Evolutionary conservation across 2,329 filamentous ascomycete genomes (phyloP).

Genomic region (Tolypocladium cylindrosporum): DNA sequence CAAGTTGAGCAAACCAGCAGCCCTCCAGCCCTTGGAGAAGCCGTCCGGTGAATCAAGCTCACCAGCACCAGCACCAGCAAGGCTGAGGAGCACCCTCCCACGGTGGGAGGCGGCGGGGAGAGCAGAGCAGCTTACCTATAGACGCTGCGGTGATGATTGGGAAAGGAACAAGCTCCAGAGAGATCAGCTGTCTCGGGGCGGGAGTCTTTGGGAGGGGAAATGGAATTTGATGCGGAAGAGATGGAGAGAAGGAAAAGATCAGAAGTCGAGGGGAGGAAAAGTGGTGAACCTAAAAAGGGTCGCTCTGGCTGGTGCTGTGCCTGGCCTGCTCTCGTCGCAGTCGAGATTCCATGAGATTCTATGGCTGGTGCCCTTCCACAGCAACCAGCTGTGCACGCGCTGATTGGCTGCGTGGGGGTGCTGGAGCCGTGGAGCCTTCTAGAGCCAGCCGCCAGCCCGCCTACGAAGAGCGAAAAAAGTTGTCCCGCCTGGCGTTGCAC

Average conservation of each 20-base stretch:
- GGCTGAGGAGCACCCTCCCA: neutral
- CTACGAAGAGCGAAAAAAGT: neutral
- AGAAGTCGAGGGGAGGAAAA: constrained; percentile 12
- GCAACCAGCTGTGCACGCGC: constrained; percentile 8
- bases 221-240: constrained; percentile 10
- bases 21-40: neutral
- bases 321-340: constrained; percentile 13
- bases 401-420: constrained; percentile 15
- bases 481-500: neutral
- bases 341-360: constrained; percentile 37
- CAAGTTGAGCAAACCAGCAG: too few relatives aligned
- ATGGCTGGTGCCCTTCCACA: constrained; percentile 21
- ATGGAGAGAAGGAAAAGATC: constrained; percentile 12
- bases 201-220: constrained; percentile 1
- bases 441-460: constrained; percentile 5
- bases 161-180: constrained; percentile 3
- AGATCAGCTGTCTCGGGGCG: constrained; percentile 7
- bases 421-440: constrained; percentile 15
- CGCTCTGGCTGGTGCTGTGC: constrained; percentile 5
- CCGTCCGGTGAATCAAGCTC: neutral
- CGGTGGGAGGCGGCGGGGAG: neutral
- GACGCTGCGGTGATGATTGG: constrained; percentile 7
- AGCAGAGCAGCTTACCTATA: constrained; percentile 9
- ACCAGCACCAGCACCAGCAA: neutral
- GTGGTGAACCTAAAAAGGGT: constrained; percentile 25